phyloP scores from a whole-genome alignment of 805 yeast species.

The Hanseniaspora mollemarum region DNA sequence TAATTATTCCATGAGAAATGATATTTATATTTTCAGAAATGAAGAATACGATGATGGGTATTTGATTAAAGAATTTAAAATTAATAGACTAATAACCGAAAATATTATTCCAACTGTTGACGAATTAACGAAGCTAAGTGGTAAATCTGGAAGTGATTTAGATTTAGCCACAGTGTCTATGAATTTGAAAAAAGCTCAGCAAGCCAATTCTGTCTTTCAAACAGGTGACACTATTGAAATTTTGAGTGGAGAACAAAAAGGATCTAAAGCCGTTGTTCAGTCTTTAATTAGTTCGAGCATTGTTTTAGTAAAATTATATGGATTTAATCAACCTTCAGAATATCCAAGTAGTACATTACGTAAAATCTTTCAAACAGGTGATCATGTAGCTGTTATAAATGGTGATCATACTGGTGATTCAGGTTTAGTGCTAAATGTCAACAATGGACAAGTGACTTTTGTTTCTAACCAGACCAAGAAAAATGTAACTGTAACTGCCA shows the following conservation, averaged over 20 bases:
- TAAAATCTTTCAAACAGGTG: slow-evolving; percentile 81
- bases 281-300: slow-evolving; percentile 53
- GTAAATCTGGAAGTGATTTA: slow-evolving; percentile 63
- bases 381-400: slow-evolving; percentile 81
- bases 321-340: slow-evolving; percentile 52
- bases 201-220: slow-evolving; percentile 54
- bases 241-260: slow-evolving; percentile 84
- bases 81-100: slow-evolving; percentile 69
- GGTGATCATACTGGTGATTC: slow-evolving; percentile 91
- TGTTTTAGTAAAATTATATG: slow-evolving; percentile 39
- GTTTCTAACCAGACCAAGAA: slow-evolving; percentile 79
- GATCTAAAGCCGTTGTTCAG: slow-evolving; percentile 68
- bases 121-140: slow-evolving; percentile 73
- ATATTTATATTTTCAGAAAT: slow-evolving; percentile 60
- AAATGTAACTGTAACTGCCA: slow-evolving; percentile 86
- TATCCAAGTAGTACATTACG: slow-evolving; percentile 73
- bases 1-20: slow-evolving; percentile 54
- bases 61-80: slow-evolving; percentile 71
- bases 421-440: slow-evolving; percentile 77
- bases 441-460: slow-evolving; percentile 76
- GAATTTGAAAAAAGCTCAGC: slow-evolving; percentile 56
- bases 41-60: slow-evolving; percentile 89
- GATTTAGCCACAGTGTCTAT: slow-evolving; percentile 81
- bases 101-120: slow-evolving; percentile 77
- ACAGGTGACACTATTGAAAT: slow-evolving; percentile 92